Evolutionary conservation across 805 yeast genomes (phyloP).

Genomic region (Scheffersomyces lignosus): DNA sequence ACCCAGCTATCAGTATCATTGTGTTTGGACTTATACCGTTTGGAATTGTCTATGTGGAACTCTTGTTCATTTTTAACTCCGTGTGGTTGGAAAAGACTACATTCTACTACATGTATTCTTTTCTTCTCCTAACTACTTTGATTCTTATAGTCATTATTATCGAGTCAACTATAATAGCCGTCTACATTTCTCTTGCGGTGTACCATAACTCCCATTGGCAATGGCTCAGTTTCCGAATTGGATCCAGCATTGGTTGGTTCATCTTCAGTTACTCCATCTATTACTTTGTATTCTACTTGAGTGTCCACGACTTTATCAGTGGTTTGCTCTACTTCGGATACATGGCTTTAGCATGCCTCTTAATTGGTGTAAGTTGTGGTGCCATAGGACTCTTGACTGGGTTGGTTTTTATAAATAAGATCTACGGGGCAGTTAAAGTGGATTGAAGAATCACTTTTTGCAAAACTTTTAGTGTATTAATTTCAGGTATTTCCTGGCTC

Average conservation of each 20-base stretch:
- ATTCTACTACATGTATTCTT: conserved; percentile 79
- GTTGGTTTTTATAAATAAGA: conserved; percentile 59
- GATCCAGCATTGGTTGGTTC: conserved; percentile 70
- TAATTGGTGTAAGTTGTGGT: conserved; percentile 73
- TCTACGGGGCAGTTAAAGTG: conserved; percentile 57
- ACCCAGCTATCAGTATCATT: conserved; percentile 29
- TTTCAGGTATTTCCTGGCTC: neutral
- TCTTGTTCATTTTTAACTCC: conserved; percentile 69
- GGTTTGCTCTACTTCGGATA: conserved; percentile 69
- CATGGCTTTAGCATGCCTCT: conserved; percentile 59
- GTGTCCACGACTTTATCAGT: conserved; percentile 67
- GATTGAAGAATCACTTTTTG: too few relatives aligned
- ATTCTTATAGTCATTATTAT: conserved; percentile 61
- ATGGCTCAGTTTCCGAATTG: conserved; percentile 75
- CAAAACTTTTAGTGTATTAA: too few relatives aligned
- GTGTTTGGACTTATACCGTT: conserved; percentile 77
- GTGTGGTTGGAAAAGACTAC: conserved; percentile 80
- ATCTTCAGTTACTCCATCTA: conserved; percentile 66
- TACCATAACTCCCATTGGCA: conserved; percentile 71
- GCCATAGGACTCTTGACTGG: conserved; percentile 71
- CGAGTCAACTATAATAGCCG: conserved; percentile 70
- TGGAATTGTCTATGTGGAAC: conserved; percentile 76
- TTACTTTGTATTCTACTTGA: conserved; percentile 58
- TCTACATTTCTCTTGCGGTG: conserved; percentile 58
- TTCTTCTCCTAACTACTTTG: conserved; percentile 60